Conservation (phyloP, 371 early-diverging fungal genomes). For the Dichotomocladium elegans region DNA sequence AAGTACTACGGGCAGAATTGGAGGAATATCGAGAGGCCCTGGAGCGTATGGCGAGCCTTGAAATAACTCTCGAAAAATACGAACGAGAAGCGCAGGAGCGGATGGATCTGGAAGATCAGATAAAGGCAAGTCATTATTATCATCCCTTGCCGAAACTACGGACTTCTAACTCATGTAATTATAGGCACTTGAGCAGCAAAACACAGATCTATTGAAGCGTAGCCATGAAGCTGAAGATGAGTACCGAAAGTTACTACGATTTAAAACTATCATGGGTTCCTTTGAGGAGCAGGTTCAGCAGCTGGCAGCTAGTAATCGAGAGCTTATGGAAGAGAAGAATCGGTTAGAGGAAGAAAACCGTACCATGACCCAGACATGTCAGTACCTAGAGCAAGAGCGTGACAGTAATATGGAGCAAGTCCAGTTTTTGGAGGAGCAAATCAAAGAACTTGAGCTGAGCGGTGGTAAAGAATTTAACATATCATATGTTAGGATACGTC, state of each 20-base stretch:
- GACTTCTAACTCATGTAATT: not conserved
- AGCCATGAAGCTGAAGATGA: constrained; percentile 85
- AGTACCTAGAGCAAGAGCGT: constrained; percentile 62
- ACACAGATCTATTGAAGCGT: constrained; percentile 63
- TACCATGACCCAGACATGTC: constrained; percentile 57
- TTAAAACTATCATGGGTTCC: constrained; percentile 79
- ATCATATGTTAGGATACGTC: too few species aligned
- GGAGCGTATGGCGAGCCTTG: constrained; percentile 85
- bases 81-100: constrained; percentile 87
- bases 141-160: not conserved
- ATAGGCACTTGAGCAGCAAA: constrained; percentile 76
- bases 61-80: constrained; percentile 88
- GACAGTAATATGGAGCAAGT: constrained; percentile 75
- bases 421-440: constrained; percentile 72
- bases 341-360: constrained; percentile 66
- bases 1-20: constrained; percentile 73
- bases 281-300: constrained; percentile 80
- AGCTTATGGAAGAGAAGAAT: constrained; percentile 63
- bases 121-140: constrained; percentile 50
- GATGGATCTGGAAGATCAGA: constrained; percentile 73
- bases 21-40: constrained; percentile 85
- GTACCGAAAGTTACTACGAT: constrained; percentile 73
- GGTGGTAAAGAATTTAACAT: constrained; percentile 26
- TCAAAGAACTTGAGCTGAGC: constrained; percentile 78
- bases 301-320: constrained; percentile 66